Evolutionary conservation across 495 filamentous ascomycete genomes (phyloP).

Genomic region (Chaetomium cochliodes): DNA sequence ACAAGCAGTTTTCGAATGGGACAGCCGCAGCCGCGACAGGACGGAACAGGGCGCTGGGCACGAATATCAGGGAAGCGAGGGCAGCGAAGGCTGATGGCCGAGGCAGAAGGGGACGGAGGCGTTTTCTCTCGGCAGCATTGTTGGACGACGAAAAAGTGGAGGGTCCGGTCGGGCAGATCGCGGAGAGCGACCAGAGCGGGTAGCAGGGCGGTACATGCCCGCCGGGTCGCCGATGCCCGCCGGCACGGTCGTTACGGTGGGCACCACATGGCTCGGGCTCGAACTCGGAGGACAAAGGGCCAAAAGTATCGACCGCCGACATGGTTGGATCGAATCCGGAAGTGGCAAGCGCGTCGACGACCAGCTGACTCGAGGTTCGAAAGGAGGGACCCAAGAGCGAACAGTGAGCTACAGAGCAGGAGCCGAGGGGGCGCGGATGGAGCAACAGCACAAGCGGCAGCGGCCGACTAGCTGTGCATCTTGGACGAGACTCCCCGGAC

Average conservation of each 20-base stretch:
- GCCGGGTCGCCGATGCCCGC: constrained; percentile 1
- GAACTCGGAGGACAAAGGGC: constrained; percentile 7
- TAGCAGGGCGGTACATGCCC: not conserved
- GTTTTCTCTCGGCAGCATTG: not conserved
- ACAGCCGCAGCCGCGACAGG: constrained; percentile 59
- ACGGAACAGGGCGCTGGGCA: constrained; percentile 30
- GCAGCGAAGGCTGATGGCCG: constrained; percentile 6
- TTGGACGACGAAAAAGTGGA: not conserved
- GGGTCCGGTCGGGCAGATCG: not conserved
- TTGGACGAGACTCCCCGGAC: constrained; percentile 14
- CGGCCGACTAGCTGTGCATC: constrained; percentile 28
- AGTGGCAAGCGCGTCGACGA: not conserved
- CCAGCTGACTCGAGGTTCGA: constrained; percentile 13
- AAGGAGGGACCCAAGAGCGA: not conserved
- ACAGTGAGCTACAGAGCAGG: not conserved
- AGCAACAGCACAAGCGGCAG: constrained; percentile 15
- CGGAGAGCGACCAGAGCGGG: not conserved
- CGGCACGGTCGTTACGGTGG: constrained; percentile 8
- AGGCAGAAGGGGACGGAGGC: not conserved
- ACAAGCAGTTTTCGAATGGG: constrained; percentile 81
- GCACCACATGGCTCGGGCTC: constrained; percentile 12
- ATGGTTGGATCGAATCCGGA: constrained; percentile 19
- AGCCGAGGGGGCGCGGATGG: not conserved
- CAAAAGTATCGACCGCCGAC: constrained; percentile 19
- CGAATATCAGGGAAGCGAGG: constrained; percentile 22